Conservation (phyloP, 345 rosid genomes). For the Arabidopsis arenosa region DNA sequence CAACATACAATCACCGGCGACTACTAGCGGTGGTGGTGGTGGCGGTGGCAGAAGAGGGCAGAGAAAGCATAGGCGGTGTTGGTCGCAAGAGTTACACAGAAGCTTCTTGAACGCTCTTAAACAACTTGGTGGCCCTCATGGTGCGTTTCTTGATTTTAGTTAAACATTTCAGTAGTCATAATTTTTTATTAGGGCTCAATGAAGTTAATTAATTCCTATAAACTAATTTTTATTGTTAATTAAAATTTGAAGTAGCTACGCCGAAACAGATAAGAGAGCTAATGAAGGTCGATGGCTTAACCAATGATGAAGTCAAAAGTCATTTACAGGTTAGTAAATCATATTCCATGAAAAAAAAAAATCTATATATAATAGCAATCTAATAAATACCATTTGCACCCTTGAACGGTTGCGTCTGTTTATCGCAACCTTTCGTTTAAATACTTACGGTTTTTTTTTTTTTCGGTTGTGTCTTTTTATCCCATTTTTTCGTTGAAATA, state of each 20-base stretch:
- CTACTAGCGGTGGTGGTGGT: conserved; percentile 11
- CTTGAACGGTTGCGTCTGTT: too few species aligned
- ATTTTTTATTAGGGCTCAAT: conserved; percentile 8
- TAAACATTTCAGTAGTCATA: background rate
- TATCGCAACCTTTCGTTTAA: too few species aligned
- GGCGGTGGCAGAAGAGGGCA: conserved; percentile 23
- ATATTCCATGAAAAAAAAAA: too few species aligned
- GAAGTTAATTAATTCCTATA: conserved; percentile 1
- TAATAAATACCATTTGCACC: too few species aligned
- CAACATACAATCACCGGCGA: conserved; percentile 46
- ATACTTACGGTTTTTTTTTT: too few species aligned
- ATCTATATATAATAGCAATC: too few species aligned
- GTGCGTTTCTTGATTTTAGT: conserved; percentile 46
- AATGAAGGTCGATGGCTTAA: conserved; percentile 92
- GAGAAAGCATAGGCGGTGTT: conserved; percentile 84
- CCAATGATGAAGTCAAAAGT: conserved; percentile 97
- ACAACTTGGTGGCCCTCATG: conserved; percentile 92
- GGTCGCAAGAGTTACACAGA: conserved; percentile 93
- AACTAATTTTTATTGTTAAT: background rate
- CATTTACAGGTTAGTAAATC: conserved; percentile 78
- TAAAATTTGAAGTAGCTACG: conserved; percentile 67
- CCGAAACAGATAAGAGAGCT: conserved; percentile 92
- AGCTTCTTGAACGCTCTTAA: conserved; percentile 83
- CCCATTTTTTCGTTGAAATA: too few species aligned
- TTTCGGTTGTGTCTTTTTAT: too few species aligned